Evolutionary conservation across 306 rosid genomes (phyloP).

Genomic region (Prosopis cineraria): DNA sequence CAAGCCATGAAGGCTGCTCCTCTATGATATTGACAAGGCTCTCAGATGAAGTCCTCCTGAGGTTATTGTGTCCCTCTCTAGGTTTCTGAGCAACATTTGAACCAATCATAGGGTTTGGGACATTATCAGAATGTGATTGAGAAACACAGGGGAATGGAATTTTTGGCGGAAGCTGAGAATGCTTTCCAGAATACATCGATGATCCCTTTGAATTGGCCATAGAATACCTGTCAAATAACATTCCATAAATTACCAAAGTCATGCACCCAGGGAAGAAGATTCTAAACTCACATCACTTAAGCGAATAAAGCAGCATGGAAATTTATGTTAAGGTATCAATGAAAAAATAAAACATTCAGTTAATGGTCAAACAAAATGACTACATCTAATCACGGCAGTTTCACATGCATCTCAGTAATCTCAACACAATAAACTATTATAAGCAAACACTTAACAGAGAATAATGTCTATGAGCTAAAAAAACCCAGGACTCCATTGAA

Average conservation of each 20-base stretch:
- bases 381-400: background rate
- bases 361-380: background rate
- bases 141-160: slow-evolving; percentile 72
- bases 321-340: background rate
- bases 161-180: slow-evolving; percentile 80
- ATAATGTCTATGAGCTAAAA: background rate
- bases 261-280: background rate
- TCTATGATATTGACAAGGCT: slow-evolving; percentile 59
- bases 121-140: slow-evolving; percentile 64
- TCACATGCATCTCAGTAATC: background rate
- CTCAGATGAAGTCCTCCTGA: slow-evolving; percentile 77
- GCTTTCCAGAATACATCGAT: slow-evolving; percentile 70
- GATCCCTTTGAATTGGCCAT: slow-evolving; percentile 79
- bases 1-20: slow-evolving; percentile 91
- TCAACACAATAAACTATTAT: background rate
- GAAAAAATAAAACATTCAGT: background rate
- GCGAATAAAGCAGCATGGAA: slow-evolving; percentile 9
- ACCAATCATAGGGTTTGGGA: slow-evolving; percentile 50
- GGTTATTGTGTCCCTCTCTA: slow-evolving; percentile 60
- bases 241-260: background rate
- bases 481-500: background rate
- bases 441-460: background rate
- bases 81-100: slow-evolving; percentile 61
- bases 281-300: background rate
- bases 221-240: slow-evolving; percentile 38